Conservation (phyloP, 305 asterid genomes). For the Fraxinus velutina region DNA sequence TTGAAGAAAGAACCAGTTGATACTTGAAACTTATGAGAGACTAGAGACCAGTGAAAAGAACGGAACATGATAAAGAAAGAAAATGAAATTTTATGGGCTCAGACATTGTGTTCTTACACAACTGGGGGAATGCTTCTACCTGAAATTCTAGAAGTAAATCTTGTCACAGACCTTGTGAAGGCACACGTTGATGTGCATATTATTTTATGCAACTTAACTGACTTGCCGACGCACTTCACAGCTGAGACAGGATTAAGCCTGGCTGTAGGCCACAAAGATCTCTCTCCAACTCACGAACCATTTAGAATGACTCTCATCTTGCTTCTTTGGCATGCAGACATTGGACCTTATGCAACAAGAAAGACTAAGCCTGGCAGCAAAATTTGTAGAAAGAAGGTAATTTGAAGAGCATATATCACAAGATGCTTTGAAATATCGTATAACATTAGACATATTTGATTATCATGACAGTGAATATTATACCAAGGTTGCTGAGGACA, state of each 20-base stretch:
- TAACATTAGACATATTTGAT: constrained; percentile 26
- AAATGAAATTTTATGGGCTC: not conserved
- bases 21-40: not conserved
- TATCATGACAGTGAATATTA: constrained; percentile 50
- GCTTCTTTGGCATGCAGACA: constrained; percentile 51
- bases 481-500: constrained; percentile 42
- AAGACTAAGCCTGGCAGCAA: constrained; percentile 47
- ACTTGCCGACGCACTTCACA: not conserved
- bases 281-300: not conserved
- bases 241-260: not conserved
- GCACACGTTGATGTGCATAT: not conserved
- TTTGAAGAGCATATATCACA: constrained; percentile 17
- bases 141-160: not conserved
- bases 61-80: not conserved
- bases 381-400: constrained; percentile 66
- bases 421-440: constrained; percentile 16
- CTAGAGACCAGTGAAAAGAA: not conserved
- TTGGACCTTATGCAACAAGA: constrained; percentile 77
- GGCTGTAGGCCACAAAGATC: not conserved
- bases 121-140: not conserved
- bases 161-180: not conserved
- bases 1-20: not conserved
- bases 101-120: not conserved
- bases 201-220: not conserved
- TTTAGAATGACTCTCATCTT: constrained; percentile 19